Conservation (phyloP, 495 filamentous ascomycete genomes). For the Neurospora sp. region DNA sequence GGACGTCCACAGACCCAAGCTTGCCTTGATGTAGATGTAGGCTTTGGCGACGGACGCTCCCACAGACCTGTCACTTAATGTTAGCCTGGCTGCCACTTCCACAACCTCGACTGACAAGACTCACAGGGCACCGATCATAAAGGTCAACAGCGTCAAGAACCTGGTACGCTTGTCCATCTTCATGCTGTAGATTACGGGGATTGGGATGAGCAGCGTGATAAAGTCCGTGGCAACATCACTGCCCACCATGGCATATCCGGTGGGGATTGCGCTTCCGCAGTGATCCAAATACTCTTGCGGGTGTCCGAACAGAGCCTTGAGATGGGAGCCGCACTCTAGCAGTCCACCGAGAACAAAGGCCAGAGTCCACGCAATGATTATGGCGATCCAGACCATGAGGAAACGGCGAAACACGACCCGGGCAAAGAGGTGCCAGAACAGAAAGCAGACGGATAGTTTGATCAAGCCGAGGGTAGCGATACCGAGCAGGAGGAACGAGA, state of each 20-base stretch:
- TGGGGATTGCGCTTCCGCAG: slow-evolving; percentile 1
- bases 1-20: neutral
- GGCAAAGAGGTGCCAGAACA: slow-evolving; percentile 16
- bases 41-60: slow-evolving; percentile 10
- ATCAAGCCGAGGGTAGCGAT: slow-evolving; percentile 4
- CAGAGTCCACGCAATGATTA: slow-evolving; percentile 4
- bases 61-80: slow-evolving; percentile 3
- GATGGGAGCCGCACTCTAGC: slow-evolving; percentile 6
- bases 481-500: slow-evolving; percentile 3
- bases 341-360: slow-evolving; percentile 6
- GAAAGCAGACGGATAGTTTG: slow-evolving; percentile 8
- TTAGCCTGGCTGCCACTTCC: neutral
- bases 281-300: slow-evolving; percentile 4
- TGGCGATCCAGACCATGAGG: slow-evolving; percentile 10
- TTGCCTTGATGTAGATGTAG: slow-evolving; percentile 9
- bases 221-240: slow-evolving; percentile 12
- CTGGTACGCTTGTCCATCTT: slow-evolving; percentile 5
- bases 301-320: slow-evolving; percentile 3
- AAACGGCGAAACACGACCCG: slow-evolving; percentile 9
- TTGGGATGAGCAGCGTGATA: slow-evolving; percentile 10
- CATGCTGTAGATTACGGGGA: slow-evolving; percentile 8
- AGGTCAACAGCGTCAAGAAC: slow-evolving; percentile 6
- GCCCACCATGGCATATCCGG: slow-evolving; percentile 9
- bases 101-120: neutral
- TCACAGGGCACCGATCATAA: slow-evolving; percentile 13